phyloP scores from a whole-genome alignment of 805 yeast genomes.

The Candida chauliodis region DNA sequence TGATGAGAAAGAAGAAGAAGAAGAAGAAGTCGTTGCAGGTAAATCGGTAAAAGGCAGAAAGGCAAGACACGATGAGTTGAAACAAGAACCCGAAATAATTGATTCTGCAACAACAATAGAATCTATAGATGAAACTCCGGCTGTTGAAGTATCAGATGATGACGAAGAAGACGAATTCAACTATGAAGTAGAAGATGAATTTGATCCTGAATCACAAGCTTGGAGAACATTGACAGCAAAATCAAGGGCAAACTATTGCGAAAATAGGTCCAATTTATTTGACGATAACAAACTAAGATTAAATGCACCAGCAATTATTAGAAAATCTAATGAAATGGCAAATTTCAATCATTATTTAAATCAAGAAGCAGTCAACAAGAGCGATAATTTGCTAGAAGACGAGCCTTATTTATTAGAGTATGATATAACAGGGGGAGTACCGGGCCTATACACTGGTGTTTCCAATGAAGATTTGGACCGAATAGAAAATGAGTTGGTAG shows the following conservation, averaged over 20 bases:
- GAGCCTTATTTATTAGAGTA: conserved; percentile 75
- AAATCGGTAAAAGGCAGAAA: conserved; percentile 42
- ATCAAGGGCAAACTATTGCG: conserved; percentile 71
- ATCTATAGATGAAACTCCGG: conserved; percentile 13
- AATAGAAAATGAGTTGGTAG: conserved; percentile 34
- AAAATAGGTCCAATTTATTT: conserved; percentile 65
- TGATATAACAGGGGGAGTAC: conserved; percentile 78
- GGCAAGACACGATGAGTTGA: conserved; percentile 31
- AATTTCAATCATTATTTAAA: conserved; percentile 49
- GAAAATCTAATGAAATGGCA: conserved; percentile 67
- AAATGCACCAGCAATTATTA: conserved; percentile 65
- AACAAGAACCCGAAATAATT: conserved; percentile 26
- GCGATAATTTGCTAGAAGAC: conserved; percentile 45
- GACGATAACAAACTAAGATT: conserved; percentile 53
- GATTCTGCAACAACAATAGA: conserved; percentile 12
- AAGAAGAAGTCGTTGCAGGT: conserved; percentile 19
- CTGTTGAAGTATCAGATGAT: conserved; percentile 19
- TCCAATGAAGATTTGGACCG: conserved; percentile 40
- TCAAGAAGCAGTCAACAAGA: conserved; percentile 38
- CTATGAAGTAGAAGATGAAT: conserved; percentile 48
- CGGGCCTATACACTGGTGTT: conserved; percentile 59
- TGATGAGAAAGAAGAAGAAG: conserved; percentile 66
- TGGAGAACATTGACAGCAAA: conserved; percentile 86
- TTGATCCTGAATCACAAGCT: conserved; percentile 72
- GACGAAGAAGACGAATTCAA: conserved; percentile 19